These are phyloP conservation scores for Zymoseptoria tritici DNA, from an alignment of 2,329 filamentous ascomycete species.

Conservation along the genomic window DNA sequence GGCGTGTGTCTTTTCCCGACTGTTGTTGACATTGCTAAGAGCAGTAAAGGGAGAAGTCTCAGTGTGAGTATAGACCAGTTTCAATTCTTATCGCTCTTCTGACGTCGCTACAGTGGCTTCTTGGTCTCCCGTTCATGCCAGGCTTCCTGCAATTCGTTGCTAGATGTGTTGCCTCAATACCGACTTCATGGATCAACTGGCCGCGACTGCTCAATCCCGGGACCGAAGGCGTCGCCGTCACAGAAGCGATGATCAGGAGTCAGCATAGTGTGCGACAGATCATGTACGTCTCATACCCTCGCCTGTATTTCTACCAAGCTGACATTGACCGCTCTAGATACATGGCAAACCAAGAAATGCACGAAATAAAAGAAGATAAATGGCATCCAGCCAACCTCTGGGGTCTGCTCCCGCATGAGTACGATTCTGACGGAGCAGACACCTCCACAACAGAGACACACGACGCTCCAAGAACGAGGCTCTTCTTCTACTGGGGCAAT, in stretches of 20 bases:
- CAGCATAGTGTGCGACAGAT: slow-evolving; percentile 46
- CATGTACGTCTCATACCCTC: slow-evolving; percentile 25
- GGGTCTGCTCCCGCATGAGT: slow-evolving; percentile 35
- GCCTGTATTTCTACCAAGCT: too few relatives aligned
- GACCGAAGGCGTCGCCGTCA: slow-evolving; percentile 39
- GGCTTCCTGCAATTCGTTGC: background rate
- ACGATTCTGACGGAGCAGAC: background rate
- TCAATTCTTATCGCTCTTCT: too few relatives aligned
- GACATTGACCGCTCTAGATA: slow-evolving; percentile 25
- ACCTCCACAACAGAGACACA: background rate
- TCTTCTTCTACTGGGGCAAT: slow-evolving; percentile 54
- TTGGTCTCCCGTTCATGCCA: slow-evolving; percentile 3
- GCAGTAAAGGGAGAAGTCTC: slow-evolving; percentile 35
- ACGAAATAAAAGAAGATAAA: slow-evolving; percentile 47
- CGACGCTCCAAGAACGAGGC: slow-evolving; percentile 32
- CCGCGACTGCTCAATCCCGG: slow-evolving; percentile 6
- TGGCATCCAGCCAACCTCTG: slow-evolving; percentile 57
- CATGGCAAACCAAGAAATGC: slow-evolving; percentile 54
- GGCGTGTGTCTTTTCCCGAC: slow-evolving; percentile 41
- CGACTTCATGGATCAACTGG: slow-evolving; percentile 26
- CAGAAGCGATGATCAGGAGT: slow-evolving; percentile 45
- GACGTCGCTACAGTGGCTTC: slow-evolving; percentile 3
- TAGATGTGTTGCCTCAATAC: background rate
- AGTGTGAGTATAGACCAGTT: too few relatives aligned
- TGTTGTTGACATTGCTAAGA: slow-evolving; percentile 40